Evolutionary conservation across 805 yeast genomes (phyloP).

Genomic region (Candida ipomoeae): DNA sequence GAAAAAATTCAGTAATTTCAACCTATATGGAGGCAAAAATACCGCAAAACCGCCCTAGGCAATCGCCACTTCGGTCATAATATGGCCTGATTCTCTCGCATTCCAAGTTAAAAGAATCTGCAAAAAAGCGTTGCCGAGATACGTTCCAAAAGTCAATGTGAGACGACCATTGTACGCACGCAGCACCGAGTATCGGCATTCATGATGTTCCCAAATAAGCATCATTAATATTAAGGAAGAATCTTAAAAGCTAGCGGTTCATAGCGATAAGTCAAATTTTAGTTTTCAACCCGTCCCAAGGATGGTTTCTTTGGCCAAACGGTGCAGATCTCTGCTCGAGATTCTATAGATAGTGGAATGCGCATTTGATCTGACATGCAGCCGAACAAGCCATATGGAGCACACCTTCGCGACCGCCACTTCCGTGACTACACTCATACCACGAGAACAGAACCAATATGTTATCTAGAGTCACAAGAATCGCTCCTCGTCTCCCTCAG

Average conservation of each 20-base stretch:
- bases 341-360: background rate
- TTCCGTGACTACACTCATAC: background rate
- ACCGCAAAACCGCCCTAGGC: too few relatives aligned
- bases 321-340: background rate
- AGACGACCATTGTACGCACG: background rate
- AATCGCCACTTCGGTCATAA: background rate
- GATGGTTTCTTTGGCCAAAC: background rate
- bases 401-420: background rate
- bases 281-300: background rate
- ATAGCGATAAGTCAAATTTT: too few relatives aligned
- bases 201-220: background rate
- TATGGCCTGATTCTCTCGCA: background rate
- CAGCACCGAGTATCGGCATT: slow-evolving; percentile 3
- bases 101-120: background rate
- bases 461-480: background rate
- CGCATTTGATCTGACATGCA: background rate
- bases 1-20: background rate
- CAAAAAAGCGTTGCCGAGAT: background rate
- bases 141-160: background rate
- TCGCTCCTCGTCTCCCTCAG: background rate
- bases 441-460: background rate
- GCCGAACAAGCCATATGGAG: background rate
- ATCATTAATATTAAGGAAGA: background rate
- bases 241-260: background rate
- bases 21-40: too few relatives aligned